Evolutionary conservation across 768 basidiomycete species (phyloP), one percentile per base, ranked within the genome.

Genomic region (Kwoniella europaea): DNA sequence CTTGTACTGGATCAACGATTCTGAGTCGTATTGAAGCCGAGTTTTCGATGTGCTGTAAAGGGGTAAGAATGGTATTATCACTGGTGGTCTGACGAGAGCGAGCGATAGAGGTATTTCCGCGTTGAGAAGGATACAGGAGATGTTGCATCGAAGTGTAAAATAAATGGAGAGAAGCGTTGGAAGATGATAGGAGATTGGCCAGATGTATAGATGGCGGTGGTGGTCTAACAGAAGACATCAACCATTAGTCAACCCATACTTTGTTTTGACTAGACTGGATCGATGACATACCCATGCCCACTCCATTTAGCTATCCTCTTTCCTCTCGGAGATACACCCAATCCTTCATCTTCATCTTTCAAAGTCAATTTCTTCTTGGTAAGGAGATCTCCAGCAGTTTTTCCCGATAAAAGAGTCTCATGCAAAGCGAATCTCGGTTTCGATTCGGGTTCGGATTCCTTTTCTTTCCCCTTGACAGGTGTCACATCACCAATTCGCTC

Each of bases 91-190:
- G 22, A 42, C 55, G 57, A 60, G 12, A n/a, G 43, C 68, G 53
- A 63, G 16, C 60, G 15, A 54, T n/a, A 15, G 65, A 16, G 18
- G 22, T 16, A 24, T n/a, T 43, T 22, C 22, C 27, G 5, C 62
- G 68, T 20, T 69, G 60, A 0, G 71, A 67, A 4, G 74, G 74
- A 22, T 66, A 59, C 16, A 76, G 63, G 10, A 66, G 68, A 53
- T 73, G 73, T 16, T 79, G 73, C 22, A 74, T 60, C 4, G 79
- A 76, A 15, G 72, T 76, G 67, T 81, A 81, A 66, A 79, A 81
- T 2, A 81, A 70, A 5, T 69, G 67, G 0, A 77, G 58, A n/a
- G 79, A 77, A 0, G 77, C 72, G 12, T 67, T 55, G 55, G 71
- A 64, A 16, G 74, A 70, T 0, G 69, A 63, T 12, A 81, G 68